These are phyloP conservation scores for Candida stauntonica DNA, from an alignment of 805 yeast genomes.

Conservation along the genomic window DNA sequence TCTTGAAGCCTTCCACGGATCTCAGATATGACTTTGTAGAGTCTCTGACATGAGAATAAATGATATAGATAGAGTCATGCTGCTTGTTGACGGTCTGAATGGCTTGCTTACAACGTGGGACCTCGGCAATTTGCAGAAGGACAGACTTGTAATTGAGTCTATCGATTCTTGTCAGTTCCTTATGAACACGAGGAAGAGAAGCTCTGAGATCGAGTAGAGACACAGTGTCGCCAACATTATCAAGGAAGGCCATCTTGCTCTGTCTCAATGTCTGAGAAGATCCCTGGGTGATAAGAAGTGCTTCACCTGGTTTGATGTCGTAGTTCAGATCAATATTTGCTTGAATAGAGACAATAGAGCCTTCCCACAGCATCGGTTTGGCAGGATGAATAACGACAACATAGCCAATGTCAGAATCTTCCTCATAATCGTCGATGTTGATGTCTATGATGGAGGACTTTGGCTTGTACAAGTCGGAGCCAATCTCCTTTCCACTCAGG, in stretches of 20 bases:
- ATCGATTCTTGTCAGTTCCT: constrained; percentile 62
- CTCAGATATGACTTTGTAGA: constrained; percentile 69
- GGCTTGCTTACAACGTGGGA: constrained; percentile 41
- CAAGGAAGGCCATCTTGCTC: constrained; percentile 53
- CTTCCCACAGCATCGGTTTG: constrained; percentile 90
- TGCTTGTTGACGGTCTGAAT: constrained; percentile 59
- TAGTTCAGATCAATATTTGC: constrained; percentile 33
- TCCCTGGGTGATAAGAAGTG: constrained; percentile 65
- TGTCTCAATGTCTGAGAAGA: constrained; percentile 54
- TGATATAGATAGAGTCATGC: constrained; percentile 72
- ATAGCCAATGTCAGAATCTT: constrained; percentile 46
- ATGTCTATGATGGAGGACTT: constrained; percentile 15
- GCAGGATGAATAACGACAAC: constrained; percentile 71
- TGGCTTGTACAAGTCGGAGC: constrained; percentile 42
- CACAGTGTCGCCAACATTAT: constrained; percentile 51
- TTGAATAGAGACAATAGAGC: constrained; percentile 57
- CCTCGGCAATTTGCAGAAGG: constrained; percentile 58
- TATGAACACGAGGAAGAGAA: constrained; percentile 67
- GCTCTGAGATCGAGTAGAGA: constrained; percentile 60
- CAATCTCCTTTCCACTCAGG: constrained; percentile 43
- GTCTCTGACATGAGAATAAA: constrained; percentile 76
- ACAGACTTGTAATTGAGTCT: constrained; percentile 65
- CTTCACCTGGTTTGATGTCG: constrained; percentile 63
- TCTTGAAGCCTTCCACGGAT: constrained; percentile 57
- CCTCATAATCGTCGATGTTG: constrained; percentile 24